These are phyloP conservation scores for Colletotrichum trifolii DNA, from an alignment of 2,329 filamentous ascomycete species.

Conservation along the genomic window DNA sequence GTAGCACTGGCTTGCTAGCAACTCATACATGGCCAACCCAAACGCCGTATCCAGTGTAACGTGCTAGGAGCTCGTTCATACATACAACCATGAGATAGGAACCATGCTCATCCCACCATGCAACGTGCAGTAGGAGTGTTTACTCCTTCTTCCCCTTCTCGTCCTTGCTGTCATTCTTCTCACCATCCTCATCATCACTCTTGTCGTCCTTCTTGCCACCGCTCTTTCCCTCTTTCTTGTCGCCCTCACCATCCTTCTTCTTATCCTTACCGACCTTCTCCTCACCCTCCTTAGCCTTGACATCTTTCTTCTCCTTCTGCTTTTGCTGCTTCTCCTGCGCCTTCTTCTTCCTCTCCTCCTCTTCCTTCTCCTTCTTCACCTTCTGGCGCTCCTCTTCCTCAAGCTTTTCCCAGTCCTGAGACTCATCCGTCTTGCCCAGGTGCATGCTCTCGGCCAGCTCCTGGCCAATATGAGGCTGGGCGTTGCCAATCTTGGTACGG, in stretches of 20 bases:
- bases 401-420: conserved; percentile 58
- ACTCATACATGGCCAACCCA: neutral
- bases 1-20: neutral
- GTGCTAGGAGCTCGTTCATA: no score
- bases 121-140: neutral
- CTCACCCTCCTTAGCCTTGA: conserved; percentile 39
- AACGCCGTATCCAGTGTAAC: no score
- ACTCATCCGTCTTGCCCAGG: conserved; percentile 48
- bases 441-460: conserved; percentile 53
- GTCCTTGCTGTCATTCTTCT: neutral
- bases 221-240: conserved; percentile 36
- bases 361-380: conserved; percentile 51
- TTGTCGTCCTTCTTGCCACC: conserved; percentile 41
- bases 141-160: conserved; percentile 32
- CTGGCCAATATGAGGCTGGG: conserved; percentile 46
- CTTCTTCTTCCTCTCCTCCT: conserved; percentile 51
- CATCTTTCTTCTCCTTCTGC: conserved; percentile 39
- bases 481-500: conserved; percentile 76
- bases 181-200: conserved; percentile 37
- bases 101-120: neutral
- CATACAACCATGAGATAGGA: neutral
- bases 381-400: conserved; percentile 55
- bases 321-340: conserved; percentile 47
- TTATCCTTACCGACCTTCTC: conserved; percentile 37
- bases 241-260: conserved; percentile 38